These are phyloP conservation scores for Cruciata laevipes DNA, from an alignment of 257 asterid species.

Conservation along the genomic window DNA sequence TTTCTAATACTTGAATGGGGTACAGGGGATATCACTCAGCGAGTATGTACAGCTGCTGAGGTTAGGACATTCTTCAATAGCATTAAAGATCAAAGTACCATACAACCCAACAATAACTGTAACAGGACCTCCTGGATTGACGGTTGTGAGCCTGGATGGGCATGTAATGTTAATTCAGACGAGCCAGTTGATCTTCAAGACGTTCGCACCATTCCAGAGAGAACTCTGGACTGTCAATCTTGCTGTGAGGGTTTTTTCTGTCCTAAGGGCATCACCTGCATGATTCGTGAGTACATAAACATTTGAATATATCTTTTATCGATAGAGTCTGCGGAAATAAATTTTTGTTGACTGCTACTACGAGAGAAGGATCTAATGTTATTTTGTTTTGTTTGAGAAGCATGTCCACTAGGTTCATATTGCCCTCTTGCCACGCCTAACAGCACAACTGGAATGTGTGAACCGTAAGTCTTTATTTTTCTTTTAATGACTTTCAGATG, in stretches of 20 bases:
- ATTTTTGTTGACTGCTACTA: conserved; percentile 9
- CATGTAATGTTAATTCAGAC: conserved; percentile 46
- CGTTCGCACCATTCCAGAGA: conserved; percentile 40
- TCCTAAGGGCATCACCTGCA: conserved; percentile 83
- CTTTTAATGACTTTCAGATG: conserved; percentile 8
- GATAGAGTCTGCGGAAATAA: not conserved
- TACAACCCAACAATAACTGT: conserved; percentile 65
- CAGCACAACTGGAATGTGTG: conserved; percentile 45
- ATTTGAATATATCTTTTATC: not conserved
- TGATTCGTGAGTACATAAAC: conserved; percentile 64
- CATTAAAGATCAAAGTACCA: conserved; percentile 30
- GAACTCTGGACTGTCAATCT: conserved; percentile 58
- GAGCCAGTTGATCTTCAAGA: conserved; percentile 28
- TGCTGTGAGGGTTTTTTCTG: conserved; percentile 92
- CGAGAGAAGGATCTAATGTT: not conserved
- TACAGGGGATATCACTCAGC: conserved; percentile 45
- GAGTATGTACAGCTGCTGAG: conserved; percentile 79
- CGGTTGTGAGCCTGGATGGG: conserved; percentile 97
- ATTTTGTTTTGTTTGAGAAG: conserved; percentile 35
- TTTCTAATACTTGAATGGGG: conserved; percentile 12
- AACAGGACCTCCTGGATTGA: conserved; percentile 58
- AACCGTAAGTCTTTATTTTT: conserved; percentile 55
- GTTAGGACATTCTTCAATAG: conserved; percentile 43
- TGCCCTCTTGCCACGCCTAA: conserved; percentile 72
- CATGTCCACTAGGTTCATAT: conserved; percentile 87